phyloP scores from a whole-genome alignment of 768 basidiomycete genomes.

The Lentinula sp. region DNA sequence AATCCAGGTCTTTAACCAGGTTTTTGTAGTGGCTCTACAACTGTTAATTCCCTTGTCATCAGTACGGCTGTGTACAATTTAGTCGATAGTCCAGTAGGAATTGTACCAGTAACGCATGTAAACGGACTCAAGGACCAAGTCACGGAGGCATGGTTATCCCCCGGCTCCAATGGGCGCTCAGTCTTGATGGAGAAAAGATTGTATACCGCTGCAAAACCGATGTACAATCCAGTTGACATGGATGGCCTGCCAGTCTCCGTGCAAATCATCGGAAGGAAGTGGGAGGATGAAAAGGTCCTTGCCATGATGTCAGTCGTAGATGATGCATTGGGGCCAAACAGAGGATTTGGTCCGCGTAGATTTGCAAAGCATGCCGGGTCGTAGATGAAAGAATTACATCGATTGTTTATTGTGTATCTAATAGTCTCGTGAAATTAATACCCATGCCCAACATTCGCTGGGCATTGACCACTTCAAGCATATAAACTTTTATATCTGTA shows the following conservation, averaged over 20 bases:
- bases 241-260: conserved; percentile 78
- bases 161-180: conserved; percentile 38
- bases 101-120: conserved; percentile 80
- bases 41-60: conserved; percentile 44
- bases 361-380: neutral
- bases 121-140: conserved; percentile 52
- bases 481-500: neutral
- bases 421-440: neutral
- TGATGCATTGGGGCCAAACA: conserved; percentile 43
- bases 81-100: conserved; percentile 66
- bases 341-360: conserved; percentile 67
- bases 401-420: neutral
- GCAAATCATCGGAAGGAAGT: conserved; percentile 71
- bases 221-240: conserved; percentile 68
- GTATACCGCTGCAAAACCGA: conserved; percentile 44
- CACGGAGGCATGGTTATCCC: conserved; percentile 52
- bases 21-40: conserved; percentile 39
- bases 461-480: too few species aligned
- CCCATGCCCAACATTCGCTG: neutral
- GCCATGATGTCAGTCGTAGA: conserved; percentile 78
- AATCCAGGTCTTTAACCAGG: neutral
- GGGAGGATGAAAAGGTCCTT: conserved; percentile 83
- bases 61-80: conserved; percentile 70
- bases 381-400: neutral
- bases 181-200: conserved; percentile 51